Conservation (phyloP, 805 yeast species). For the Kodamaea kakaduensis region DNA sequence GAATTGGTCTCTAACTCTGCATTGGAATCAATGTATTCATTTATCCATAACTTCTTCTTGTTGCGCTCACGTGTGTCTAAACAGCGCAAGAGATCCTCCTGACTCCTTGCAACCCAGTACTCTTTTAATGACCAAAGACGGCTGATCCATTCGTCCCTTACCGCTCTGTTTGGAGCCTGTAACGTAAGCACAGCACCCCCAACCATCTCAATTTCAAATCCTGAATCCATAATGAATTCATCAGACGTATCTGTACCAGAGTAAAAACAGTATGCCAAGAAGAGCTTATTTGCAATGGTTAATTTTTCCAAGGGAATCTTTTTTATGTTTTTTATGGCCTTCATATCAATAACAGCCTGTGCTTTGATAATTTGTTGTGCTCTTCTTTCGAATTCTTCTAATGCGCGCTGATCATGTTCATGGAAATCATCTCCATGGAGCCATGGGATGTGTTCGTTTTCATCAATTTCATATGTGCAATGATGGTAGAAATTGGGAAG, state of each 20-base stretch:
- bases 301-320: constrained; percentile 24
- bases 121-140: constrained; percentile 39
- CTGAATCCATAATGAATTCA: constrained; percentile 38
- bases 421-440: constrained; percentile 44
- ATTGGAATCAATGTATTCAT: constrained; percentile 55
- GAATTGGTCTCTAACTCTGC: constrained; percentile 33
- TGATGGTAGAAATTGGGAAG: constrained; percentile 37
- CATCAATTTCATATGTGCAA: constrained; percentile 53
- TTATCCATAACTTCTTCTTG: constrained; percentile 42
- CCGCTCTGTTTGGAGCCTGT: constrained; percentile 47
- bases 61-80: constrained; percentile 42
- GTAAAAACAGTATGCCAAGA: constrained; percentile 31
- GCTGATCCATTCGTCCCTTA: constrained; percentile 66
- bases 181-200: constrained; percentile 47
- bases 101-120: constrained; percentile 58
- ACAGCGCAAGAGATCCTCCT: constrained; percentile 37
- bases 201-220: constrained; percentile 48
- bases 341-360: constrained; percentile 58
- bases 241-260: constrained; percentile 23
- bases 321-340: constrained; percentile 40
- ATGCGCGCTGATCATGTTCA: constrained; percentile 51
- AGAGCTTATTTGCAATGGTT: constrained; percentile 21
- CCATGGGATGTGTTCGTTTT: constrained; percentile 59
- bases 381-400: constrained; percentile 63
- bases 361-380: constrained; percentile 53